Conservation (phyloP, 108 stramenopile genomes). For the Pseudonitzschia delicatissima region DNA sequence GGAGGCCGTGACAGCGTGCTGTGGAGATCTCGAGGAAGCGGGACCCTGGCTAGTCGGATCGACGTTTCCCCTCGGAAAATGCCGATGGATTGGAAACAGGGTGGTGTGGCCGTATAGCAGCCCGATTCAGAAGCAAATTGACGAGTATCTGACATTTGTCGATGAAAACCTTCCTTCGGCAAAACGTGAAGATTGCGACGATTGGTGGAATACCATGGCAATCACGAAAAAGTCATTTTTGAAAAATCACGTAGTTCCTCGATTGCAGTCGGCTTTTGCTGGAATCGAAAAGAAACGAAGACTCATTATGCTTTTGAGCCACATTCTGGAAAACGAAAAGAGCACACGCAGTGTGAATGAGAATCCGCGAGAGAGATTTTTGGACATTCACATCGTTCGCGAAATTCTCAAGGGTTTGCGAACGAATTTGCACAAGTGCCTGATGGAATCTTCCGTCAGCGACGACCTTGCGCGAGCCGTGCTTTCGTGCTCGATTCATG, state of each 20-base stretch:
- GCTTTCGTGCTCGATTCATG: constrained; percentile 9
- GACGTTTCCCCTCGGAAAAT: constrained; percentile 6
- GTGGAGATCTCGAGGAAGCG: not conserved
- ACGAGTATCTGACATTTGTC: constrained; percentile 19
- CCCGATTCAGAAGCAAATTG: constrained; percentile 27
- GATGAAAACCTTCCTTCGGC: constrained; percentile 7
- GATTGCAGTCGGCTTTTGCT: not conserved
- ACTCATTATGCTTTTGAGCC: constrained; percentile 5
- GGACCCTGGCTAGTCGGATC: constrained; percentile 12
- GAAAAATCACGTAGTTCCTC: constrained; percentile 5
- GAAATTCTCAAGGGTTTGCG: constrained; percentile 1
- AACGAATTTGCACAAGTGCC: constrained; percentile 11
- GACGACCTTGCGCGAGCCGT: not conserved
- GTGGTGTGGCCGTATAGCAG: constrained; percentile 3
- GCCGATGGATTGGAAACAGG: not conserved
- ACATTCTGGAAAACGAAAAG: not conserved
- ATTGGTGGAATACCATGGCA: constrained; percentile 8
- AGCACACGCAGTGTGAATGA: not conserved
- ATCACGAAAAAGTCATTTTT: constrained; percentile 11
- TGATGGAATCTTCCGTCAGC: constrained; percentile 13
- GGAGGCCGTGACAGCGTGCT: constrained; percentile 5
- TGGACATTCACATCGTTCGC: constrained; percentile 6
- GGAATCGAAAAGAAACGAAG: not conserved
- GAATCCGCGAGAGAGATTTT: not conserved
- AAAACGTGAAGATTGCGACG: not conserved